A percentile compares a stretch with the other conserved stretches of the same genome.
Conservation (phyloP, 2,329 filamentous ascomycete genomes). For the Nothophaeocryptopus gaeumannii region DNA sequence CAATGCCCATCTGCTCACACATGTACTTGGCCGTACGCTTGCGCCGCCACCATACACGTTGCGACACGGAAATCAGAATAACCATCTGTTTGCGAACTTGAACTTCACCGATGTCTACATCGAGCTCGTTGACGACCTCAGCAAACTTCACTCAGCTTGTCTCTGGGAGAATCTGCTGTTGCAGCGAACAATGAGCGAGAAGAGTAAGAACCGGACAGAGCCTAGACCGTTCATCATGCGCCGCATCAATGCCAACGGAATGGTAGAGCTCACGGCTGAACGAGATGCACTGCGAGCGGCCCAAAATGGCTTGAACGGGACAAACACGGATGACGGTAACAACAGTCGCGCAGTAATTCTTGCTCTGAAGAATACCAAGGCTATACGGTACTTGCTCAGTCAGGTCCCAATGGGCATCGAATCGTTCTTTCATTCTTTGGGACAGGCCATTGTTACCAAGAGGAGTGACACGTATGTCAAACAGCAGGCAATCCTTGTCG, state of each 20-base stretch:
- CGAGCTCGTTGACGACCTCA: conserved; percentile 69
- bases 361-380: conserved; percentile 72
- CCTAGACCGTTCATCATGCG: conserved; percentile 35
- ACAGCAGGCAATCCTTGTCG: conserved; percentile 60
- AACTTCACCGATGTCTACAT: conserved; percentile 84
- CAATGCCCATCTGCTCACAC: conserved; percentile 71
- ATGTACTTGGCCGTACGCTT: conserved; percentile 56
- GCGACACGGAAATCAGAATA: conserved; percentile 51
- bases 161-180: conserved; percentile 82
- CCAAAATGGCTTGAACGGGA: conserved; percentile 7
- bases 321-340: not conserved
- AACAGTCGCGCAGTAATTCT: conserved; percentile 21
- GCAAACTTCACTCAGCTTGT: conserved; percentile 72
- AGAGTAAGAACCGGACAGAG: conserved; percentile 55
- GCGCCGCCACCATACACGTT: conserved; percentile 29
- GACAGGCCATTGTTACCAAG: conserved; percentile 74
- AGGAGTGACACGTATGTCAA: conserved; percentile 63
- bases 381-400: conserved; percentile 71
- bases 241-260: conserved; percentile 30
- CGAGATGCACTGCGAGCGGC: conserved; percentile 5
- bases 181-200: conserved; percentile 67
- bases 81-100: conserved; percentile 69
- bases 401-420: conserved; percentile 77
- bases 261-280: conserved; percentile 26
- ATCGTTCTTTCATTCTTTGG: conserved; percentile 79